Percentiles rank a stretch among this genome's conserved stretches.
These are phyloP conservation scores for Malassezia pachydermatis DNA, from an alignment of 1,284 basidiomycete genomes.

Conservation along the genomic window DNA sequence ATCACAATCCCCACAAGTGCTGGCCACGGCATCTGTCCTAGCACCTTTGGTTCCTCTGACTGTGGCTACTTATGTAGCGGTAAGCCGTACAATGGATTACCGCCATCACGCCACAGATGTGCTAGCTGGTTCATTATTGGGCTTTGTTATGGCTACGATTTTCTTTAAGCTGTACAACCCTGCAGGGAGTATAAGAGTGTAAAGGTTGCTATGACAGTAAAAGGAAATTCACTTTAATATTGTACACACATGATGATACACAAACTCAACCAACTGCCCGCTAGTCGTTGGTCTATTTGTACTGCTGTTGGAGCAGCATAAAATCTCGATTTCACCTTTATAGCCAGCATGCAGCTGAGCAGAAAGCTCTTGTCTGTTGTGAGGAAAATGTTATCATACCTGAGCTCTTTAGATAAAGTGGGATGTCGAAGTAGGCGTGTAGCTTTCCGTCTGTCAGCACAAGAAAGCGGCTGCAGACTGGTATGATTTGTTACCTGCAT, in stretches of 20 bases:
- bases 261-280: slow-evolving; percentile 3
- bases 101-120: slow-evolving; percentile 56
- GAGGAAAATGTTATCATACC: background rate
- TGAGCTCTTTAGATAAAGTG: background rate
- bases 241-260: background rate
- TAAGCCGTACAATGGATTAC: slow-evolving; percentile 52
- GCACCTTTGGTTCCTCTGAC: slow-evolving; percentile 59
- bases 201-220: background rate
- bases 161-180: slow-evolving; percentile 59
- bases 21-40: slow-evolving; percentile 49
- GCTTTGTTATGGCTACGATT: slow-evolving; percentile 64
- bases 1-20: background rate
- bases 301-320: slow-evolving; percentile 9
- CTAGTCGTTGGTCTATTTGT: background rate
- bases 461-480: background rate
- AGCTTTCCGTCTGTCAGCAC: slow-evolving; percentile 21
- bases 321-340: slow-evolving; percentile 32
- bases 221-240: no score
- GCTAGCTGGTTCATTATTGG: slow-evolving; percentile 66
- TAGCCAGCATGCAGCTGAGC: slow-evolving; percentile 23
- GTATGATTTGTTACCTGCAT: background rate
- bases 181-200: background rate
- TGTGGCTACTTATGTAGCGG: slow-evolving; percentile 72
- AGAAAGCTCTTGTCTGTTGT: slow-evolving; percentile 17
- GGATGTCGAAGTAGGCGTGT: slow-evolving; percentile 12